Percentiles rank a stretch among this genome's conserved stretches.
phyloP scores from a whole-genome alignment of 1,284 basidiomycete genomes.

The Schizophyllum amplum region DNA sequence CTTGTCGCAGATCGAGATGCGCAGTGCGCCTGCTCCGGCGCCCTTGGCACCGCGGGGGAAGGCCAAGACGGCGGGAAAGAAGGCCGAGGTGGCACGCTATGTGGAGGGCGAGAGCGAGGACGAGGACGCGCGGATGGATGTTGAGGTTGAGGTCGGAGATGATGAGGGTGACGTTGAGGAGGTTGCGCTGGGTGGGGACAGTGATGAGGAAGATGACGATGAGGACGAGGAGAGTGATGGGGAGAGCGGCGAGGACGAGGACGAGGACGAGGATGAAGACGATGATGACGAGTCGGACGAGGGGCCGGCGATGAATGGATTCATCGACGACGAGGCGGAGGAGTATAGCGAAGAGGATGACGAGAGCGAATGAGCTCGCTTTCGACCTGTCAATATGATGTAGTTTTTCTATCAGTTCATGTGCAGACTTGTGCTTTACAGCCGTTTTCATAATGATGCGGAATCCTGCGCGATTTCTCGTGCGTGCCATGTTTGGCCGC shows the following conservation, averaged over 20 bases:
- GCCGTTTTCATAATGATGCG: too few relatives aligned
- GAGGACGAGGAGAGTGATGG: constrained; percentile 10
- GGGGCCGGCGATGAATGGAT: not conserved
- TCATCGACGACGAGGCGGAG: not conserved
- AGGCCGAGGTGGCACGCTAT: constrained; percentile 44
- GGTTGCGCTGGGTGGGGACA: constrained; percentile 52
- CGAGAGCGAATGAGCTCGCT: not conserved
- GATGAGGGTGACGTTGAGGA: constrained; percentile 67
- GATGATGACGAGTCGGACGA: not conserved
- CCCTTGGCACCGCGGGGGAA: constrained; percentile 34
- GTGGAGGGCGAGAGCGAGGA: constrained; percentile 75
- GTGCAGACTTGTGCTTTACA: too few relatives aligned
- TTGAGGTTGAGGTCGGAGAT: constrained; percentile 52
- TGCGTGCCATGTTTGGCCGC: too few relatives aligned
- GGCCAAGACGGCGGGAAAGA: constrained; percentile 24
- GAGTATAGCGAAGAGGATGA: constrained; percentile 1
- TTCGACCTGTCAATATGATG: too few relatives aligned
- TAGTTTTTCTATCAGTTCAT: too few relatives aligned
- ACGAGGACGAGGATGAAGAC: not conserved
- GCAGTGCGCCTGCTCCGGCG: constrained; percentile 56
- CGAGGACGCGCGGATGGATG: constrained; percentile 60
- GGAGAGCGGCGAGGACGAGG: not conserved
- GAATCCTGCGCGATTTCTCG: too few relatives aligned
- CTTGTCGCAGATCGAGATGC: constrained; percentile 87
- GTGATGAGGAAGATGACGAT: constrained; percentile 45